Percentiles rank a stretch among this genome's conserved stretches.
Evolutionary conservation across 2,329 filamentous ascomycete genomes (phyloP).

Genomic region (Gaeumannomyces tritici): DNA sequence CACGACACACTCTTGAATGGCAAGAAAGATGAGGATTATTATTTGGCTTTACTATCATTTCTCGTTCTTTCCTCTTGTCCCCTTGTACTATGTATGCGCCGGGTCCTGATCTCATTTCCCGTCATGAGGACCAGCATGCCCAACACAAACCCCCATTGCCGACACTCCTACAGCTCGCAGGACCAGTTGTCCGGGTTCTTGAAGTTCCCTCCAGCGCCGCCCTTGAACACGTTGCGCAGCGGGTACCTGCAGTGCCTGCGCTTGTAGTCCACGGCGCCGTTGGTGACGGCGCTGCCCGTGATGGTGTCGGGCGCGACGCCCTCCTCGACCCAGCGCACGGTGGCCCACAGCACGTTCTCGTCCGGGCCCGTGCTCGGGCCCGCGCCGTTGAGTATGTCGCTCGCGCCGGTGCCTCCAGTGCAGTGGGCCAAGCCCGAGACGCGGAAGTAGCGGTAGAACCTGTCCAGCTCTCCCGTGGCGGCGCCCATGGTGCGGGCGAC

Average conservation of each 20-base stretch:
- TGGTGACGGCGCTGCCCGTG: conserved; percentile 2
- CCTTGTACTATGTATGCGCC: too few relatives aligned
- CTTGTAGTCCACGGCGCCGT: conserved; percentile 4
- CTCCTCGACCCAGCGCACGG: conserved; percentile 37
- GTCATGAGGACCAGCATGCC: neutral
- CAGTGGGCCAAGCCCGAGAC: conserved; percentile 48
- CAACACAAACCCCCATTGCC: neutral
- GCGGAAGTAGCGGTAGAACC: conserved; percentile 41
- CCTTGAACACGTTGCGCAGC: conserved; percentile 4
- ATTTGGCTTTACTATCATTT: too few relatives aligned
- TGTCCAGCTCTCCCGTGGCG: conserved; percentile 24
- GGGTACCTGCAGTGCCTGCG: conserved; percentile 7
- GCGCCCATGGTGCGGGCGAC: conserved; percentile 15
- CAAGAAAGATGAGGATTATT: too few relatives aligned
- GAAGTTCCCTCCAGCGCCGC: conserved; percentile 1
- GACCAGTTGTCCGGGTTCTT: conserved; percentile 6
- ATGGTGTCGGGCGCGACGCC: conserved; percentile 28
- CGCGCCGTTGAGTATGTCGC: conserved; percentile 15
- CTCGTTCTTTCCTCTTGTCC: too few relatives aligned
- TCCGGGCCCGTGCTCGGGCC: conserved; percentile 18
- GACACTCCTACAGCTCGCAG: neutral
- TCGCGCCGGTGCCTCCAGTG: conserved; percentile 30
- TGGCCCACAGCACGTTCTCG: conserved; percentile 31
- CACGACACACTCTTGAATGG: too few relatives aligned
- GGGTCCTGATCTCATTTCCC: too few relatives aligned